These are phyloP conservation scores for Sporothrix pallida DNA, from an alignment of 2,329 filamentous ascomycete species.

Conservation along the genomic window DNA sequence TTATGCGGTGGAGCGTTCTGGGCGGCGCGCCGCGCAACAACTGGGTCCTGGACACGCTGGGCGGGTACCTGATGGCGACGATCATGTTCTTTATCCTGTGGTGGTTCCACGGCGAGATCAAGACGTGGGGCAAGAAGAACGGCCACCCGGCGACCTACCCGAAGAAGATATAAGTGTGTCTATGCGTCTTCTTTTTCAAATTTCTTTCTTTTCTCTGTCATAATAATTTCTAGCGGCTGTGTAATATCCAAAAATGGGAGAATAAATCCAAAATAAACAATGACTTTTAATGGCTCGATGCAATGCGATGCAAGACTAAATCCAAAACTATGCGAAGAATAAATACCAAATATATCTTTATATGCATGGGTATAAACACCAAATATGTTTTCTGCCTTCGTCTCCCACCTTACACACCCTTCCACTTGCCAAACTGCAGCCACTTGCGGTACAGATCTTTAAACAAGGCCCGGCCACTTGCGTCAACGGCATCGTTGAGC, in stretches of 20 bases:
- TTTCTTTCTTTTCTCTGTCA: background rate
- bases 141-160: constrained; percentile 62
- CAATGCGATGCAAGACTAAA: background rate
- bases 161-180: constrained; percentile 41
- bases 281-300: background rate
- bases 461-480: constrained; percentile 63
- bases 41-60: constrained; percentile 64
- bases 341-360: background rate
- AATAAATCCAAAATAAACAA: constrained; percentile 3
- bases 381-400: background rate
- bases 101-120: constrained; percentile 64
- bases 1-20: constrained; percentile 70
- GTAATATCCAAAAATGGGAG: background rate
- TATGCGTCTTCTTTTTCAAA: background rate
- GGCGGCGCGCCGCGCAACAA: constrained; percentile 64
- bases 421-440: constrained; percentile 69
- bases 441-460: constrained; percentile 64
- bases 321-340: no score
- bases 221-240: constrained; percentile 1
- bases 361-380: constrained; percentile 16
- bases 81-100: constrained; percentile 64
- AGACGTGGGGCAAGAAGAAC: constrained; percentile 60
- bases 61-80: constrained; percentile 59
- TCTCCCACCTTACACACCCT: constrained; percentile 53
- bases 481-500: constrained; percentile 65